Evolutionary conservation across 2,329 filamentous ascomycete genomes (phyloP).

Genomic region (Trichophyton simii): DNA sequence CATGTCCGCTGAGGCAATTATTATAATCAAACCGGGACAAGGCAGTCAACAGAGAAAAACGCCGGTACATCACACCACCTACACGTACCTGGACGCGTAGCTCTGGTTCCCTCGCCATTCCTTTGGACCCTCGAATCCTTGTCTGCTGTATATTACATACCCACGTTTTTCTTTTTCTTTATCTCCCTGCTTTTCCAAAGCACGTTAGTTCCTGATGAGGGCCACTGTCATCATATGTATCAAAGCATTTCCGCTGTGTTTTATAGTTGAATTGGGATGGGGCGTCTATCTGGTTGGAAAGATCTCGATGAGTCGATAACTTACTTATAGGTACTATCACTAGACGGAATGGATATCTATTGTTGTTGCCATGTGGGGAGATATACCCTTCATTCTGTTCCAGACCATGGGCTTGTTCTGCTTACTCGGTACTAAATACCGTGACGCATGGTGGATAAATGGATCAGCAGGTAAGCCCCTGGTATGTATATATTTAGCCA

Average conservation of each 20-base stretch:
- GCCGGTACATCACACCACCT: not conserved
- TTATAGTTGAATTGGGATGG: not conserved
- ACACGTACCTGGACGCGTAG: not conserved
- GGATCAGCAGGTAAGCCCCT: not conserved
- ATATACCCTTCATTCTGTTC: not conserved
- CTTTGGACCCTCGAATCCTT: not conserved
- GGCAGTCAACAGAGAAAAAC: not conserved
- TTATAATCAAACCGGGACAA: not conserved
- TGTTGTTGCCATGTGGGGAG: not conserved
- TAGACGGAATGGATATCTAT: not conserved
- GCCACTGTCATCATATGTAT: not conserved
- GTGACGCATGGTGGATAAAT: not conserved
- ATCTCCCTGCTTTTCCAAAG: not conserved
- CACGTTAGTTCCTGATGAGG: not conserved
- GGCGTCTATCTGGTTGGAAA: slow-evolving; percentile 1
- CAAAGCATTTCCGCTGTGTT: not conserved
- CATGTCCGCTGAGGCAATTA: not conserved
- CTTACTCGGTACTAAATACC: not conserved
- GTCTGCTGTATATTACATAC: slow-evolving; percentile 3
- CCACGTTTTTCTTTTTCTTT: not conserved
- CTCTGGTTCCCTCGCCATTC: not conserved
- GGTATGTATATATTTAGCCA: not conserved
- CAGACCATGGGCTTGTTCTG: not conserved
- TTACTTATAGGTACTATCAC: not conserved
- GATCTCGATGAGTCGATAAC: not conserved